Evolutionary conservation across 768 basidiomycete genomes (phyloP).

Genomic region (Boletus subparvulus): DNA sequence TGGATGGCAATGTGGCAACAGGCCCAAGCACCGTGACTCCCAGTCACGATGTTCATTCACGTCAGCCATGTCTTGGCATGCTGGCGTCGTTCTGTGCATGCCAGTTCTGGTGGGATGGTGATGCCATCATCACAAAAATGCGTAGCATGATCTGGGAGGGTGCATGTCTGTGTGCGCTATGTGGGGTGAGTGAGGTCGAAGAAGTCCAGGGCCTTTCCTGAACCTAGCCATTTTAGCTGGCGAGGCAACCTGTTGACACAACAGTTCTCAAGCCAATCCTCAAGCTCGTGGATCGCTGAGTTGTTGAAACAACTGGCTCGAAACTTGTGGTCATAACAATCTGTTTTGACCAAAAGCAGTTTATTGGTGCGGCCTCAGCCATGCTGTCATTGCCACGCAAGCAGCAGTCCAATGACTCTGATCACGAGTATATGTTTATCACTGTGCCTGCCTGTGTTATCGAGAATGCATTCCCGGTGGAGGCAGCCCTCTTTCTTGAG

Average conservation of each 20-base stretch:
- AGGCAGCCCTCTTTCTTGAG: no score
- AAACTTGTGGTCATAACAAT: no score
- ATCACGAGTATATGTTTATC: no score
- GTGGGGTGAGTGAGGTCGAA: neutral
- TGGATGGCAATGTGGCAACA: no score
- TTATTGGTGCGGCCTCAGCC: no score
- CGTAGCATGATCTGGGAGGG: neutral
- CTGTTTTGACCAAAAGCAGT: no score
- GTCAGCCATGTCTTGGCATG: neutral
- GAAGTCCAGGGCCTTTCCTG: no score
- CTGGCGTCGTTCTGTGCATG: neutral
- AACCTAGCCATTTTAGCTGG: neutral
- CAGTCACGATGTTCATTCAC: neutral
- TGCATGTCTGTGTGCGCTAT: neutral
- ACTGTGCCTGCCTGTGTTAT: no score
- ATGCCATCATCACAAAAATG: neutral
- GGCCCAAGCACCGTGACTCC: neutral
- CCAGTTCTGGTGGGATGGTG: neutral
- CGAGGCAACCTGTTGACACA: neutral
- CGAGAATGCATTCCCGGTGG: no score
- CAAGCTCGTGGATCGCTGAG: neutral
- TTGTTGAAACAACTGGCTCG: neutral
- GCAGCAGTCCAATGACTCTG: no score
- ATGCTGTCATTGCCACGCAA: no score
- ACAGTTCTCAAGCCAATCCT: neutral